Base-by-base conservation (phyloP, 768 basidiomycete genomes). In the Termitomyces sp. region DNA sequence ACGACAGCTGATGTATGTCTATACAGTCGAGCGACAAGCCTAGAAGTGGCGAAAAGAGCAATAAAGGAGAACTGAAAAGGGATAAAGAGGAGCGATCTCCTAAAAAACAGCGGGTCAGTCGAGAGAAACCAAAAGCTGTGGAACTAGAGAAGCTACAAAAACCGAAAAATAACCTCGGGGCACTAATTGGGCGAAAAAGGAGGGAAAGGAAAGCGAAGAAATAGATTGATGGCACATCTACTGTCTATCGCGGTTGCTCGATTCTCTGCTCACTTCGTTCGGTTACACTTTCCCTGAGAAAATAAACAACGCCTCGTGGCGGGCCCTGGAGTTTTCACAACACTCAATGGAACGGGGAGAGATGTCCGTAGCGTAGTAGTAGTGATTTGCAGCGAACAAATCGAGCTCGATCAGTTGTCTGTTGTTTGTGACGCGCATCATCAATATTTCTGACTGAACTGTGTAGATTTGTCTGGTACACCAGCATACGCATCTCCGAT, bases 101-200 rank as follows among this genome's bases (percentile, higher is more conserved):
- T 16, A 82, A 80, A 63, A 80, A 76, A 65, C 76, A 66, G 8
- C 73, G 75, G 10, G 39, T 70, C 32, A 69, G 64, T 4, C 61
- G 64, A 36, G 63, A 67, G 22, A 60, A 62, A 46, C 27, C 58
- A 20, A 62, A 60, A 58, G 9, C 53, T 10, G 43, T 32, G 24
- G 59, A 63, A 56, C 4, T 53, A 9, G 62, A 61, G 60, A 59
- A 61, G 64, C 64, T 62, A 2, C 57, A 62, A 24, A 68, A 63
- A 55, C 46, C 69, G 1, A 76, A 75, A 26, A 75, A 79, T 37
- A 74, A 75, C 2, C 63, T 92, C 37, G 90, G 91, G 6, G 78
- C 84, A 7, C 62, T 93, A 34, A 94, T 94, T 62, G 90, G 92
- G 14, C 77, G 89, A 65, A 94, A 93, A 74, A 79, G 92, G 54